phyloP scores from a whole-genome alignment of 306 rosid species.

The Lupinus albus region DNA sequence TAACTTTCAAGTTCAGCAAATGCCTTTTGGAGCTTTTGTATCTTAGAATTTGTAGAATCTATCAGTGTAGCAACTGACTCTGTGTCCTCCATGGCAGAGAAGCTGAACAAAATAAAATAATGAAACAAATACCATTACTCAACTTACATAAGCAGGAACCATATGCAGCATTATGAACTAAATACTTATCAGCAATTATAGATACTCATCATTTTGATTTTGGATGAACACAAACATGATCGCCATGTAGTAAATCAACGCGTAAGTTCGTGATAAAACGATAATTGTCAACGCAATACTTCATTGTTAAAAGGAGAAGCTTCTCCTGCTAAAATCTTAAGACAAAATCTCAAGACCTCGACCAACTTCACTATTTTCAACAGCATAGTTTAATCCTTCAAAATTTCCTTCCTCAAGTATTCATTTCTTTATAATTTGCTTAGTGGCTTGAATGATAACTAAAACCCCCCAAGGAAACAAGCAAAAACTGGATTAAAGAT shows the following conservation, averaged over 20 bases:
- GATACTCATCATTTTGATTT: not conserved
- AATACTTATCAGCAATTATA: constrained; percentile 14
- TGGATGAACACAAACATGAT: constrained; percentile 4
- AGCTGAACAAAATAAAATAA: constrained; percentile 51
- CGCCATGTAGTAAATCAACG: not conserved
- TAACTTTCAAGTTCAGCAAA: constrained; percentile 98
- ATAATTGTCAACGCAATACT: not conserved
- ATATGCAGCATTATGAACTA: constrained; percentile 1
- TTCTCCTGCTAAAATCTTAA: not conserved
- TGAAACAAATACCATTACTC: constrained; percentile 11
- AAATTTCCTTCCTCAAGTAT: constrained; percentile 17
- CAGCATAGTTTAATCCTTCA: constrained; percentile 25
- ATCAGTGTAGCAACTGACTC: constrained; percentile 73
- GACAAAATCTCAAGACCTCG: not conserved
- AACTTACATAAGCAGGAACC: not conserved
- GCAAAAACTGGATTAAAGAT: constrained; percentile 26
- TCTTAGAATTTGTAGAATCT: constrained; percentile 84
- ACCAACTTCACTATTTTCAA: not conserved
- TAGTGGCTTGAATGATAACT: constrained; percentile 5
- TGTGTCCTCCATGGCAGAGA: constrained; percentile 74
- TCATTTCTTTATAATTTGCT: constrained; percentile 13
- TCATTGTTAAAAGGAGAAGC: not conserved
- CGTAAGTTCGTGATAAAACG: not conserved
- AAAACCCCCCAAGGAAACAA: constrained; percentile 7
- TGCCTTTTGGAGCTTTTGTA: constrained; percentile 94